Evolutionary conservation across 1,284 basidiomycete species (phyloP), one percentile per base, ranked within the genome.

Genomic region (Fomes fomentarius): DNA sequence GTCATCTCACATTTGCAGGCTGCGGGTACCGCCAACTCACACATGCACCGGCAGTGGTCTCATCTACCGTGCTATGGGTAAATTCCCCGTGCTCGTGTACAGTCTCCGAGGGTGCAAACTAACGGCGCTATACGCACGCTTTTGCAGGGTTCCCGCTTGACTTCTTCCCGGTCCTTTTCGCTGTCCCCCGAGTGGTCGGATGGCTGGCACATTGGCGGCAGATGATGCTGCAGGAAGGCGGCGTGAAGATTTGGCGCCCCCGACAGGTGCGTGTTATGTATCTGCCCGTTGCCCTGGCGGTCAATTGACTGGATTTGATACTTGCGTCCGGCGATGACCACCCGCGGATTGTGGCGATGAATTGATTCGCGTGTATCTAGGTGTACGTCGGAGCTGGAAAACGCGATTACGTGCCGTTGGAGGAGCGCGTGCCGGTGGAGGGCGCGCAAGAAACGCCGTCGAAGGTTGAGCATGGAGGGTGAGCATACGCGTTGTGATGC

Each of bases 181-280:
- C 88, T 17, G 91, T 95, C 3, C 93, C 93, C 3, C 84, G 93
- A 17, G 91, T 94, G 3, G 92, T 92, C 21, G 93, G 93, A 10
- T 94, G 92, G 93, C 76, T 94, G 10, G 92, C 93, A 0, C 91
- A 93, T 69, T 93, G 91, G 90, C 77, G 90, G 55, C 88, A 93
- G 83, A 91, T 94, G 89, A 93, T 94, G 91, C 75, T 94, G 50
- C 87, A 91, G 65, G 80, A 87, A 31, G 90, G 86, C 17, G 91
- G 91, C 46, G 91, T 94, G 55, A 94, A 94, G 73, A 95, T 95
- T 62, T 95, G 93, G 93, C 78, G 92, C 38, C 93, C 92, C 37
- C 79, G 88, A 64, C 91, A 94, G 79, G 83, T 91, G 69, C 60
- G 73, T 58, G 43, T 42, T 22, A 51, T 24, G 33, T 37, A 47